Conservation (phyloP, 2,329 filamentous ascomycete species). For the Fusarium verrucosum region DNA sequence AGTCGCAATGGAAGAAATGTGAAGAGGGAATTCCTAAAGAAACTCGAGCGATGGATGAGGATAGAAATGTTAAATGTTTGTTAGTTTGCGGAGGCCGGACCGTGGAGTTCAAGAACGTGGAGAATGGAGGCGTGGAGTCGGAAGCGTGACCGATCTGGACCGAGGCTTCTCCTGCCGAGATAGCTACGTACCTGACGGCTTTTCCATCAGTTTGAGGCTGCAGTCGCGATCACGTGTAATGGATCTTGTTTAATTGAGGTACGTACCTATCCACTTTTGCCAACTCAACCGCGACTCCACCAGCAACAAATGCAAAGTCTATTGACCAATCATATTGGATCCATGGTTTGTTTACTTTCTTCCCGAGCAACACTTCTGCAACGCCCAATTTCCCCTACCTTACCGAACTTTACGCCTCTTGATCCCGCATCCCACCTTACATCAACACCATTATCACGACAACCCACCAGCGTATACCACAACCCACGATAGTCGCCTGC, state of each 20-base stretch:
- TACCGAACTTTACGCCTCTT: constrained; percentile 26
- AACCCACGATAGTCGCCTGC: background rate
- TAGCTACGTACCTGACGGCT: constrained; percentile 33
- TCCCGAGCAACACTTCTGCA: constrained; percentile 50
- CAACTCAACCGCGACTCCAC: constrained; percentile 27
- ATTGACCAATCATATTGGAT: constrained; percentile 42
- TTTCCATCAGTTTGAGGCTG: background rate
- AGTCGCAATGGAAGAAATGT: constrained; percentile 11
- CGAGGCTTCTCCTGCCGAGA: constrained; percentile 45
- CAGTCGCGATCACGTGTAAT: constrained; percentile 23
- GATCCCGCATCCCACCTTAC: constrained; percentile 35
- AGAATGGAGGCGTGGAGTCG: constrained; percentile 40
- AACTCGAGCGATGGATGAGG: constrained; percentile 29
- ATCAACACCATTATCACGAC: constrained; percentile 27
- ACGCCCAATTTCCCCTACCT: constrained; percentile 28
- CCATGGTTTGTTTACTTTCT: constrained; percentile 56
- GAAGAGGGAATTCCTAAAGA: constrained; percentile 2
- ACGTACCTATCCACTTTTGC: constrained; percentile 13
- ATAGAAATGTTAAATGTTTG: constrained; percentile 42
- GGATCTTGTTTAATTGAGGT: too few relatives aligned
- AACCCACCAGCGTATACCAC: background rate
- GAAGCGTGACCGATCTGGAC: constrained; percentile 45
- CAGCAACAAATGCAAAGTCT: background rate
- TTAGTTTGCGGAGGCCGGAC: constrained; percentile 37
- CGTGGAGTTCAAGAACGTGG: constrained; percentile 32